Evolutionary conservation across 805 yeast genomes (phyloP).

Genomic region (Metschnikowia orientalis): DNA sequence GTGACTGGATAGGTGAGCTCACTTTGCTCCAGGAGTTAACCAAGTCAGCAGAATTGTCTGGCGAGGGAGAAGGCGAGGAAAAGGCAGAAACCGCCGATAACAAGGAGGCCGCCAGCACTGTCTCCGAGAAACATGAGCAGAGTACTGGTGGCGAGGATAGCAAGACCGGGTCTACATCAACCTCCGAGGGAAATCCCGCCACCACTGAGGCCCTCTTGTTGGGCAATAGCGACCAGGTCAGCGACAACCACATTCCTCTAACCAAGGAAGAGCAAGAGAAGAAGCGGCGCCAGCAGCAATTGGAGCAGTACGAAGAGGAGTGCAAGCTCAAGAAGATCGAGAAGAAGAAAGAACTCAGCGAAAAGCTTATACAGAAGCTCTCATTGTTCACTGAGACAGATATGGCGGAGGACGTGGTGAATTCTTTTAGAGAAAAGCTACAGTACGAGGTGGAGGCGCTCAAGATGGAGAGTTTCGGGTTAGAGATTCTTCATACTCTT

Average conservation of each 20-base stretch:
- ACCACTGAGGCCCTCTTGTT: constrained; percentile 13
- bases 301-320: constrained; percentile 73
- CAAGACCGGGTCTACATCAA: no score
- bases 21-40: constrained; percentile 45
- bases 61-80: constrained; percentile 27
- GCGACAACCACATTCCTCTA: constrained; percentile 8
- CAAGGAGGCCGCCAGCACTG: neutral
- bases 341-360: constrained; percentile 56
- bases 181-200: no score
- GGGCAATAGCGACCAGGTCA: constrained; percentile 12
- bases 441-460: constrained; percentile 78
- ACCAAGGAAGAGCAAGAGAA: constrained; percentile 40
- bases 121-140: neutral
- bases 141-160: constrained; percentile 1
- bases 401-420: constrained; percentile 40
- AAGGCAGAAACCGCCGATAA: neutral
- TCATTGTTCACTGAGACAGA: constrained; percentile 43
- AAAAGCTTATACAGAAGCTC: constrained; percentile 47
- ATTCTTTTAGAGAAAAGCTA: constrained; percentile 57
- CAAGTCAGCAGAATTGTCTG: constrained; percentile 41
- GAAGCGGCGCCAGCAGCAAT: constrained; percentile 44
- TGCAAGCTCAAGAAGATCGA: constrained; percentile 62
- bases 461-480: constrained; percentile 81
- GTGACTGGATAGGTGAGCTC: constrained; percentile 45
- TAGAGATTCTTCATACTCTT: constrained; percentile 71